Evolutionary conservation across 108 stramenopile genomes (phyloP).

Genomic region (Skeletonema grethae): DNA sequence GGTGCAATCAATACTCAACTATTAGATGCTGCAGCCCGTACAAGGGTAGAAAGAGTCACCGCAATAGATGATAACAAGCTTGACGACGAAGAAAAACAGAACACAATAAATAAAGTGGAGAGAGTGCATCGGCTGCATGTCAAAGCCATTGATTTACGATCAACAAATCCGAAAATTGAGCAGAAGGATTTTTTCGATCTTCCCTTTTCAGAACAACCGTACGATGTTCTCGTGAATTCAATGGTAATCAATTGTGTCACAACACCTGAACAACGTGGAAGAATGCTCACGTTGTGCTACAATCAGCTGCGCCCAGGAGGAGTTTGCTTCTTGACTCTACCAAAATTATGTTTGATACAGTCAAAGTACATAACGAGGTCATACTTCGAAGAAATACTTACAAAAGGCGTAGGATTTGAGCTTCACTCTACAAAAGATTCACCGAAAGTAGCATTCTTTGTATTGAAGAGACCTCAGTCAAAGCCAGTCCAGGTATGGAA

Average conservation of each 20-base stretch:
- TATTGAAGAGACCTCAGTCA: constrained; percentile 54
- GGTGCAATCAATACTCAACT: constrained; percentile 96
- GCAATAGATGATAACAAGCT: not conserved
- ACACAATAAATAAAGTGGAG: constrained; percentile 3
- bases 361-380: constrained; percentile 62
- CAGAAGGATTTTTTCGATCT: constrained; percentile 86
- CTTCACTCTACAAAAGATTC: constrained; percentile 66
- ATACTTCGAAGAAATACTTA: constrained; percentile 65
- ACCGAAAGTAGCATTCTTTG: constrained; percentile 83
- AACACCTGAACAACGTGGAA: constrained; percentile 73
- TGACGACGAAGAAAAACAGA: not conserved
- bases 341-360: constrained; percentile 75
- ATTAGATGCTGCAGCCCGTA: constrained; percentile 67
- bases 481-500: constrained; percentile 11
- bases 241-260: constrained; percentile 96
- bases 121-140: constrained; percentile 65
- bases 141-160: constrained; percentile 86
- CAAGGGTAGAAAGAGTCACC: constrained; percentile 30
- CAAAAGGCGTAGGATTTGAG: constrained; percentile 66
- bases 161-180: constrained; percentile 79
- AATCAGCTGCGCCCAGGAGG: constrained; percentile 80
- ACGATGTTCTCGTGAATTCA: constrained; percentile 61
- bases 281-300: constrained; percentile 77
- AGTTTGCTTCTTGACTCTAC: constrained; percentile 76
- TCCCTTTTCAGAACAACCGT: constrained; percentile 31